phyloP scores from a whole-genome alignment of 495 filamentous ascomycete genomes.

The Aspergillus mulundensis region DNA sequence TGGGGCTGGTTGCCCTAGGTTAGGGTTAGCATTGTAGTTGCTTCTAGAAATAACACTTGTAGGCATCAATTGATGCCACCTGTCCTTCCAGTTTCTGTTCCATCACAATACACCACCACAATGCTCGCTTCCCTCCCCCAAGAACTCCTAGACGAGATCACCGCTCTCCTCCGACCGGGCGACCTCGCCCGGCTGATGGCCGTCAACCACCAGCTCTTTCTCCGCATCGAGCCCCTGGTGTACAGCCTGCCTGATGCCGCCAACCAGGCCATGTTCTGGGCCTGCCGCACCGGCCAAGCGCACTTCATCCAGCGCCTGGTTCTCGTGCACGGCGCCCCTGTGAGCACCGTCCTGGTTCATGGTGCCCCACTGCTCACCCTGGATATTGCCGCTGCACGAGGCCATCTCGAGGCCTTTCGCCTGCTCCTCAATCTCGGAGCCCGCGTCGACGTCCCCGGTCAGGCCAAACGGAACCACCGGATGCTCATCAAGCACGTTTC shows the following conservation, averaged over 20 bases:
- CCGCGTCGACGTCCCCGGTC: neutral
- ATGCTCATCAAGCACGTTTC: neutral
- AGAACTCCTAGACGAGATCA: neutral
- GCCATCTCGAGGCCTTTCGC: neutral
- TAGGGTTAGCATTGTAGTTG: too few relatives aligned
- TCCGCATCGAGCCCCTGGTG: neutral
- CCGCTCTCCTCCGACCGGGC: neutral
- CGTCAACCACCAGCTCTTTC: neutral
- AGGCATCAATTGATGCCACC: too few relatives aligned
- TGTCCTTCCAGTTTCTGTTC: too few relatives aligned
- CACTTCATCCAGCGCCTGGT: neutral
- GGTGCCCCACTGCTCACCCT: neutral
- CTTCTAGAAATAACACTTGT: too few relatives aligned
- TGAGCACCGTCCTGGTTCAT: neutral
- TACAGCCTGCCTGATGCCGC: neutral
- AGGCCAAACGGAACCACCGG: neutral
- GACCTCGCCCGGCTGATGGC: neutral
- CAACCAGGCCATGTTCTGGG: conserved; percentile 1
- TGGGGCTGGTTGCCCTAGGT: too few relatives aligned
- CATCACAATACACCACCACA: too few relatives aligned
- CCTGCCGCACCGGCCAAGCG: neutral
- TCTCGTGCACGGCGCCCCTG: neutral
- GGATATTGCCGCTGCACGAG: neutral
- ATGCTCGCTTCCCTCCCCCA: neutral
- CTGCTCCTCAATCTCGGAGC: neutral